Evolutionary conservation across 169 alveolate genomes (phyloP), one percentile per base, ranked within the genome.

Genomic region (Plasmodium fragile): DNA sequence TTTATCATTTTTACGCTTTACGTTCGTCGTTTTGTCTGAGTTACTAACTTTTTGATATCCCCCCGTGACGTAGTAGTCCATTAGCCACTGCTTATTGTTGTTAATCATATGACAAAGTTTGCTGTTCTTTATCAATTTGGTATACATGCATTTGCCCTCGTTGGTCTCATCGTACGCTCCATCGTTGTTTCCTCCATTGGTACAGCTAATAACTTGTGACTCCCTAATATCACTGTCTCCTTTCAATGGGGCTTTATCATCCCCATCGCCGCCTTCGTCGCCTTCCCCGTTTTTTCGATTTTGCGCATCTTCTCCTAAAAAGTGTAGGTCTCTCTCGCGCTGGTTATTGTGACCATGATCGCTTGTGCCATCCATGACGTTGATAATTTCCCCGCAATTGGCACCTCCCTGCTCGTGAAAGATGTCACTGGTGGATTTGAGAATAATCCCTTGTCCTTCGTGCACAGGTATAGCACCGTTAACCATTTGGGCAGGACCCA

Each of bases 21-120:
- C 16, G 49, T 82, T 18, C 10, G 36, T 82, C 49, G 7, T 7
- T 5, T 65, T 34, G 49, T 65, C 65, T 82, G 81, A 41, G 18
- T 6, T n/a, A 3, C 16, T 34, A 7, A 34, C 39, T n/a, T 82
- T 82, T 30, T 32, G 41, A 36, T 69, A 65, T n/a, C 53, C 71
- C 55, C 30, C 53, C 8, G 32, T 8, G 22, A 43, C 41, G 75
- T 18, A 82, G 34, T 52, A 65, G 18, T 82, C 92, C 81, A 30
- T 69, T 69, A 41, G 30, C 18, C 72, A 18, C 45, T 82, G 18
- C 53, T 69, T 39, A 69, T 82, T 32, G 28, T 82, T 41, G 28
- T 43, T 82, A 82, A 69, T 59, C 70, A 82, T 22, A 28, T 82
- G 39, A 22, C 13, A 4, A 6, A 39, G 28, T 82, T 69, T 82